A percentile compares a stretch with the other conserved stretches of the same genome.
Evolutionary conservation across 2,329 filamentous ascomycete species (phyloP).

Genomic region (Scytalidium sp.): DNA sequence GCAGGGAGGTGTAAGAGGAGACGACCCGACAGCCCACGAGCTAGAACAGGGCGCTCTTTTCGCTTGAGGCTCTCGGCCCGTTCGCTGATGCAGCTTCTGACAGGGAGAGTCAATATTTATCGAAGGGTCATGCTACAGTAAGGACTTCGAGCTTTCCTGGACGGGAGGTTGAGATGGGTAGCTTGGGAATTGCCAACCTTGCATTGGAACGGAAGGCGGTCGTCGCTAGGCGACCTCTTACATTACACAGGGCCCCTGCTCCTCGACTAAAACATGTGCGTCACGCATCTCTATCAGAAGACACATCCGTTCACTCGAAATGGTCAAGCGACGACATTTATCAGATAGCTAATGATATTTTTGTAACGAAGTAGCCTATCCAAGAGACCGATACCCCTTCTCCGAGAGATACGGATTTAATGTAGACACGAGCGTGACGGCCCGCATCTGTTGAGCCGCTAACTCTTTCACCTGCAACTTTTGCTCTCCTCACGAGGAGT

Average conservation of each 20-base stretch:
- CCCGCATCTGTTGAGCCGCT: no score
- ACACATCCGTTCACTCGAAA: background rate
- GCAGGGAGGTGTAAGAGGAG: background rate
- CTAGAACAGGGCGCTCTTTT: background rate
- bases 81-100: background rate
- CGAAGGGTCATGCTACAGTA: background rate
- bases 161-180: background rate
- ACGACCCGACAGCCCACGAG: background rate
- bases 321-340: background rate
- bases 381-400: background rate
- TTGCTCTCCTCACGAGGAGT: no score
- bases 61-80: background rate
- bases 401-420: background rate
- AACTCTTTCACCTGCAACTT: no score
- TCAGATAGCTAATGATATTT: background rate
- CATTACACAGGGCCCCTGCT: background rate
- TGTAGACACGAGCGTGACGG: background rate
- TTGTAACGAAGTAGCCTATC: background rate
- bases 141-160: background rate
- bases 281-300: background rate
- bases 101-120: background rate
- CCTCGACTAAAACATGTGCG: background rate
- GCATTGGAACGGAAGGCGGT: background rate
- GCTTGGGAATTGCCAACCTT: background rate
- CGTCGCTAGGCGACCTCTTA: background rate